Base-by-base conservation (phyloP, 129 eudicot genomes). In the Saussurea involucrata region DNA sequence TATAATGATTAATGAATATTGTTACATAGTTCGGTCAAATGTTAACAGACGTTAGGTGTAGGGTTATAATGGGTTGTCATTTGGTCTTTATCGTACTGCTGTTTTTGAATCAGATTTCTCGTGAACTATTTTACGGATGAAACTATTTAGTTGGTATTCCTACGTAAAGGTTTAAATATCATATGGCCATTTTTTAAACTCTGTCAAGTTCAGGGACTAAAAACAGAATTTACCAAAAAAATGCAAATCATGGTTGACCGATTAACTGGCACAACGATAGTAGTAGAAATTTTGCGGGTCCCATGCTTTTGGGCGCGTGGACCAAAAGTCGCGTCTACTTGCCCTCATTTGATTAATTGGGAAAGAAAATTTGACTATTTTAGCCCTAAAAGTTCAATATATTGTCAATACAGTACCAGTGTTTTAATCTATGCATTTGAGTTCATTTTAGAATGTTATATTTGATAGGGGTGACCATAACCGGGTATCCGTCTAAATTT, bases 241-340 rank as follows among this genome's bases (percentile, higher is more conserved):
- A 22, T 36, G 69, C n/a, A 9, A 36, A 36, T 75, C 29, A 24
- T 40, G 71, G 63, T 69, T 69, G 81, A 77, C 81, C 17, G 63
- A 24, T 22, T 40, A 68, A 58, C 69, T 57, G 29, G 76, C 40
- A 68, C 57, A 66, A 76, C 57, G n/a, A 66, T 44, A 49, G 29
- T 31, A 33, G 61, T 55, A 24, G 42, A 57, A 33, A 75, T 40
- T 64, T 64, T 9, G 72, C 18, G 72, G 79, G 79, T 63, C 72
- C 72, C 63, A 61, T 61, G 27, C 61, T 53, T 53, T 68, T 70
- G 69, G 65, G 77, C 76, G 76, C 82, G 82, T 78, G 82, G 44
- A 18, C 25, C 28, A 4, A 10, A 4, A 5, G 69, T 46, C 40
- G 33, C 36, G 74, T 77, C 37, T 37, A 21, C 68, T 24, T 44